Base-by-base conservation (phyloP, 2,329 filamentous ascomycete species). In the Fusarium sp. region DNA sequence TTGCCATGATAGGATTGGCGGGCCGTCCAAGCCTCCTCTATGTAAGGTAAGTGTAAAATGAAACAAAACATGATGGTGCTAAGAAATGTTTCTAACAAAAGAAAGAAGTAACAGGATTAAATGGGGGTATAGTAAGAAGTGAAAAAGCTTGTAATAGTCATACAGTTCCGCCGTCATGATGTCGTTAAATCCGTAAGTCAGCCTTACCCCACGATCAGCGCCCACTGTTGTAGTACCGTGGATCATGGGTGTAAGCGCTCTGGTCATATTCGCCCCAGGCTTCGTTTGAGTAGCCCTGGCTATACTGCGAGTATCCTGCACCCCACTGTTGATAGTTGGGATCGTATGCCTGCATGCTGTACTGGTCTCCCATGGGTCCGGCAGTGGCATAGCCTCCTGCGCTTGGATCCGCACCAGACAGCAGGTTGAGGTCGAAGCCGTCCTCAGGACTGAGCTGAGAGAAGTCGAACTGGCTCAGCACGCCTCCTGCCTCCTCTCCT, bases 391-490 rank as follows among this genome's bases (percentile, higher is more conserved):
- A 74, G 68, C 66, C 72, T 60, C 58, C 65, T 36, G 62, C 66
- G 48, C 39, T 48, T 23, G 65, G 70, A 23, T 72, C 68, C 29
- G 52, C 63, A 15, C 70, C 58, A 7, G 63, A 74, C 18, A 74
- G 63, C 35, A 69, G 35, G 58, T 58, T 70, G 37, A 76, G 55
- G 37, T 76, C 75, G 56, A 76, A 76, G n/a, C 66, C 74, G 27
- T 76, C 74, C n/a, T 77, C 74, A 2, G 73, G 75, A 21, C 68
- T 62, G 41, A 77, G 70, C 58, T 68, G 65, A 20, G 72, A 69
- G 45, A 75, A 74, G 62, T 76, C 75, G 15, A 76, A 67, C 17
- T 71, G 70, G 37, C 66, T 67, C 36, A 76, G 67, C 11, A 69
- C 62, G 2, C 69, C 70, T n/a, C 61, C 70, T 18, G 56, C 33